These are phyloP conservation scores for Zoysia pacifica DNA, from an alignment of 176 grass and related monocot species.

Conservation along the genomic window DNA sequence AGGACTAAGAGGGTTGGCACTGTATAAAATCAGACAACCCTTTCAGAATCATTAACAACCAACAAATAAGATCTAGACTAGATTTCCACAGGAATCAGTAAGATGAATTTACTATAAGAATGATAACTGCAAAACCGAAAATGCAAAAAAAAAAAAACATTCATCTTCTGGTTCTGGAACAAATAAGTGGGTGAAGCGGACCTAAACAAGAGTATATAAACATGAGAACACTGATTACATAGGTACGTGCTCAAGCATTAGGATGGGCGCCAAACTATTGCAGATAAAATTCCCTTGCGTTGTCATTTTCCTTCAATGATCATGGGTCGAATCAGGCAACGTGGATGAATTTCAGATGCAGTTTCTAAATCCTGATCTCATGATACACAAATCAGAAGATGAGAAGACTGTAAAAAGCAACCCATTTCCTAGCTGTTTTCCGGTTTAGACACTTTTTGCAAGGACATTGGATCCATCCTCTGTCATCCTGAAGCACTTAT, in stretches of 20 bases:
- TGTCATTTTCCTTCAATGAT: conserved; percentile 13
- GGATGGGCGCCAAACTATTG: background rate
- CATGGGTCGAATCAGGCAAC: conserved; percentile 12
- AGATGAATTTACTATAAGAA: background rate
- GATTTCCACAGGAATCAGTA: background rate
- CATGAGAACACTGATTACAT: background rate
- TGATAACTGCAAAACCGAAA: background rate
- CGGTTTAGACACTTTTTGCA: conserved; percentile 36
- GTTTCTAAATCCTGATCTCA: background rate
- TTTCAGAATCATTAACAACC: background rate
- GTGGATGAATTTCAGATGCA: background rate
- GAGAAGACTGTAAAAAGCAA: background rate
- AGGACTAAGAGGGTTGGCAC: background rate
- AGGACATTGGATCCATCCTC: conserved; percentile 43
- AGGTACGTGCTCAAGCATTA: background rate
- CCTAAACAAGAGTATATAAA: background rate
- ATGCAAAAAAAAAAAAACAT: background rate
- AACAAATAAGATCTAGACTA: background rate
- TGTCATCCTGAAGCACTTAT: conserved; percentile 10
- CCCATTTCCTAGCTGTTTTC: background rate
- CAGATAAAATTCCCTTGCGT: background rate
- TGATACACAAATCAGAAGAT: conserved; percentile 6
- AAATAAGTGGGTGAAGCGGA: background rate
- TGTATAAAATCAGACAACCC: background rate
- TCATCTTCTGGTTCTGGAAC: background rate